Conservation (phyloP, 2,329 filamentous ascomycete genomes). For the Epichloe elymi region DNA sequence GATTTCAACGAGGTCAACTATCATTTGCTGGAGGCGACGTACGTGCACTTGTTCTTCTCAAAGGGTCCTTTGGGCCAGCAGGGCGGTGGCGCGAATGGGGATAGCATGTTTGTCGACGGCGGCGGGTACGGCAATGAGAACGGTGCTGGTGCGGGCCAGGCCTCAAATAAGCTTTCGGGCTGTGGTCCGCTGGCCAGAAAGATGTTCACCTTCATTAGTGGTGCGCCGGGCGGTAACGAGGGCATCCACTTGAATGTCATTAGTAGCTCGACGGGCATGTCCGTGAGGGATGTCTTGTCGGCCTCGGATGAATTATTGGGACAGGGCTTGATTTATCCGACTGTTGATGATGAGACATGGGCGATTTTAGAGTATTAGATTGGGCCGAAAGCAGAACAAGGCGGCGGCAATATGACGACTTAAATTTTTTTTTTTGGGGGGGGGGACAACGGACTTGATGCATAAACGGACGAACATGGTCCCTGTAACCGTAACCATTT, state of each 20-base stretch:
- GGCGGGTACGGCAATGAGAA: conserved; percentile 27
- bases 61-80: conserved; percentile 44
- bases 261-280: conserved; percentile 49
- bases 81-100: conserved; percentile 19
- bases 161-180: conserved; percentile 26
- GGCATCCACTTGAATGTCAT: conserved; percentile 74
- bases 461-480: not conserved
- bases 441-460: conserved; percentile 5
- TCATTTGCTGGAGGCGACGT: conserved; percentile 81
- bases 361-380: conserved; percentile 52
- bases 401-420: not conserved
- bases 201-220: conserved; percentile 59
- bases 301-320: conserved; percentile 72
- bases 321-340: conserved; percentile 72
- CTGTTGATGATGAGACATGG: conserved; percentile 87
- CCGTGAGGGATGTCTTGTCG: conserved; percentile 55
- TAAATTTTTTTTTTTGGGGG: not conserved
- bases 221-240: conserved; percentile 60
- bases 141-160: conserved; percentile 26
- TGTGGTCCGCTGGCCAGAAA: conserved; percentile 48
- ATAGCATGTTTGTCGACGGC: conserved; percentile 45
- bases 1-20: conserved; percentile 91
- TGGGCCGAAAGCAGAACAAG: not conserved
- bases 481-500: not conserved
- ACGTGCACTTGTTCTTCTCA: conserved; percentile 74